Evolutionary conservation across 805 yeast genomes (phyloP).

Genomic region (Geotrichum ghanense): DNA sequence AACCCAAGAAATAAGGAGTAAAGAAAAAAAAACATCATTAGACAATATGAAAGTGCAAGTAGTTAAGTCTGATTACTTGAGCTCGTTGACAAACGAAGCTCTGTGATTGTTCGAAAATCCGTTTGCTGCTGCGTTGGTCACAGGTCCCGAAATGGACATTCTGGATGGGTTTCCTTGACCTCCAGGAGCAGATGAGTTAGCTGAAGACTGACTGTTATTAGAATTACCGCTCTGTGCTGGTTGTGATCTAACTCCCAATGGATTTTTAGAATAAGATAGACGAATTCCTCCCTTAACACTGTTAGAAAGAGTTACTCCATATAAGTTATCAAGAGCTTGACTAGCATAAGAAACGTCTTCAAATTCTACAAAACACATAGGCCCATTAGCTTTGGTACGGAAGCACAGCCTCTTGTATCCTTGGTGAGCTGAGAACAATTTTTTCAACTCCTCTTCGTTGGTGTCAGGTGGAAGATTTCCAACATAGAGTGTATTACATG

Average conservation of each 20-base stretch:
- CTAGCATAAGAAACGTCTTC: slow-evolving; percentile 94
- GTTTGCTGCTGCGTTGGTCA: too few relatives aligned
- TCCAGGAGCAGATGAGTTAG: background rate
- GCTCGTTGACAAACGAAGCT: too few relatives aligned
- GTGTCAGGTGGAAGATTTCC: slow-evolving; percentile 99
- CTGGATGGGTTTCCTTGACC: too few relatives aligned
- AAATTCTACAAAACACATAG: slow-evolving; percentile 98
- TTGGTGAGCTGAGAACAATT: slow-evolving; percentile 74
- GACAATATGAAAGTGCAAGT: too few relatives aligned
- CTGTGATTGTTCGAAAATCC: too few relatives aligned
- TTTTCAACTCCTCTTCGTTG: slow-evolving; percentile 81
- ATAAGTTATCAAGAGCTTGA: slow-evolving; percentile 82
- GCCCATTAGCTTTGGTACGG: slow-evolving; percentile 79
- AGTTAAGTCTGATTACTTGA: too few relatives aligned
- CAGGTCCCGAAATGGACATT: too few relatives aligned
- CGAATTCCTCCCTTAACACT: slow-evolving; percentile 90
- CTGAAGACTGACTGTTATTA: background rate
- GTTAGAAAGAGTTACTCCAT: slow-evolving; percentile 84
- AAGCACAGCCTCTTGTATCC: slow-evolving; percentile 91
- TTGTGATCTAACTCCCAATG: slow-evolving; percentile 83
- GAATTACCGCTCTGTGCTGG: background rate
- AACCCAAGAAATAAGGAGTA: too few relatives aligned
- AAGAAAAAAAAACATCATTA: too few relatives aligned
- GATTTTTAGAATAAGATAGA: slow-evolving; percentile 88
- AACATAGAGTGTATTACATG: slow-evolving; percentile 93